phyloP scores from a whole-genome alignment of 306 rosid genomes.

The Prunus mongolica region DNA sequence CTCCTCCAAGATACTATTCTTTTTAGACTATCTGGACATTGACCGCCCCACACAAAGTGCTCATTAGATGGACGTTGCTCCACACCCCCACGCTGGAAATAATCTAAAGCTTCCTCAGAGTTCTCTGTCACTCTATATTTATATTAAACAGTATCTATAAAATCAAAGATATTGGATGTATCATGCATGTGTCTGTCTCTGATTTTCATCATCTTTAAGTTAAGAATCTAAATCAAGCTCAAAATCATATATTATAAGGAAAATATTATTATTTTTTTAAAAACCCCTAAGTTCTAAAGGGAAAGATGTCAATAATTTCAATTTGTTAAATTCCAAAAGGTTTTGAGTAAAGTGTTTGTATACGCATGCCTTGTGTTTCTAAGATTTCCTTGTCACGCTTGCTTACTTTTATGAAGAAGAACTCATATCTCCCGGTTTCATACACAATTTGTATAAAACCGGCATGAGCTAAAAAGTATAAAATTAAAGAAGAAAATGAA shows the following conservation, averaged over 20 bases:
- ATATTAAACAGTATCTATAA: background rate
- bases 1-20: background rate
- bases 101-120: background rate
- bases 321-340: background rate
- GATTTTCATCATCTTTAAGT: background rate
- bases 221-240: slow-evolving; percentile 1
- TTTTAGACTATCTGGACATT: background rate
- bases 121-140: background rate
- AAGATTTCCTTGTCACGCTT: background rate
- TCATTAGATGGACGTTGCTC: background rate
- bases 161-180: background rate
- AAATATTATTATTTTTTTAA: too few relatives aligned
- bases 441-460: background rate
- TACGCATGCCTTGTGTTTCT: background rate
- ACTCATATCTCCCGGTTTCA: background rate
- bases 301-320: background rate
- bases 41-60: background rate
- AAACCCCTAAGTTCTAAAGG: background rate
- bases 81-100: background rate
- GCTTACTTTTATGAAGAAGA: background rate
- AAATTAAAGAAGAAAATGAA: background rate
- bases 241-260: background rate
- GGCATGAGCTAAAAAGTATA: background rate
- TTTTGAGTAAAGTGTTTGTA: background rate
- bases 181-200: too few relatives aligned